phyloP scores from a whole-genome alignment of 2,329 filamentous ascomycete species.

The Rhinocladiella similis region DNA sequence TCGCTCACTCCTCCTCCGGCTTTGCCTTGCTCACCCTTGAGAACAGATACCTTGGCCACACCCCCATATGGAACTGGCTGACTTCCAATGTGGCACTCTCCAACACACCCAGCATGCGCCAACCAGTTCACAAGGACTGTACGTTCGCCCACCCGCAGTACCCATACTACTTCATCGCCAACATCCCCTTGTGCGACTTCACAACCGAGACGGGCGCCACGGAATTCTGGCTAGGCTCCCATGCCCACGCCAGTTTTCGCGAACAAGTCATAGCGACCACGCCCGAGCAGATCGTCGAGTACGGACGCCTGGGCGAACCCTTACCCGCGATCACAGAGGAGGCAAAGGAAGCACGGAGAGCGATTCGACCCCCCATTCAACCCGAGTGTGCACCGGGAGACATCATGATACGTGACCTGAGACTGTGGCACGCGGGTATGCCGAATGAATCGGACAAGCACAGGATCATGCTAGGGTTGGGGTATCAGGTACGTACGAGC shows the following conservation, averaged over 20 bases:
- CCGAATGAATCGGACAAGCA: slow-evolving; percentile 32
- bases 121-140: slow-evolving; percentile 43
- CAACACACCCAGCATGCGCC: slow-evolving; percentile 38
- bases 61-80: slow-evolving; percentile 43
- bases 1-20: too few species aligned
- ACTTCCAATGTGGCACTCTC: slow-evolving; percentile 44
- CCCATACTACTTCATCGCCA: slow-evolving; percentile 44
- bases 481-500: slow-evolving; percentile 1
- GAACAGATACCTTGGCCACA: slow-evolving; percentile 41
- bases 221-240: slow-evolving; percentile 45
- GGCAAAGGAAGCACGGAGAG: slow-evolving; percentile 25
- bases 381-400: slow-evolving; percentile 30
- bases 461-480: slow-evolving; percentile 31
- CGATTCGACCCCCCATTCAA: slow-evolving; percentile 33
- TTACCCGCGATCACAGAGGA: slow-evolving; percentile 21
- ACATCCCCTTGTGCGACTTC: slow-evolving; percentile 41
- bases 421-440: slow-evolving; percentile 38
- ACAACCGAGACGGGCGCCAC: slow-evolving; percentile 38
- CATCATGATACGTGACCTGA: slow-evolving; percentile 34
- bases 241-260: slow-evolving; percentile 33
- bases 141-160: slow-evolving; percentile 38
- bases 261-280: slow-evolving; percentile 35
- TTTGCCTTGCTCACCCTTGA: neutral
- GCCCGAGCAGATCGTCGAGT: slow-evolving; percentile 5
- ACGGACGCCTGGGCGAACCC: slow-evolving; percentile 19